Evolutionary conservation across 768 basidiomycete genomes (phyloP).

Genomic region (Mycena albidolilacea): DNA sequence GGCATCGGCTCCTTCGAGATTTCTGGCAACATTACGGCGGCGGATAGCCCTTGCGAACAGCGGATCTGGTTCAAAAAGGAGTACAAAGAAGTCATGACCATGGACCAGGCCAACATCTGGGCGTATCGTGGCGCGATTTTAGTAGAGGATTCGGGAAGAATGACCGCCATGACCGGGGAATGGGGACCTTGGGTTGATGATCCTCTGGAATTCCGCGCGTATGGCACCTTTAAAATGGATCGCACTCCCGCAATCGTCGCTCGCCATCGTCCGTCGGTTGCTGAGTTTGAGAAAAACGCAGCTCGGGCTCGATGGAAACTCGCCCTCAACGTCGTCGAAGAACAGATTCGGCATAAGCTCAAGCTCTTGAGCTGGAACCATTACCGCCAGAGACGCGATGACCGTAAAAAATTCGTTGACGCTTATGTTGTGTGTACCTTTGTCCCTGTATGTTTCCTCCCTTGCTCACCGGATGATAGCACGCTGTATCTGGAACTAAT

Average conservation of each 20-base stretch:
- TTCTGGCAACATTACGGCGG: not conserved
- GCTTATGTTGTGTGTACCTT: not conserved
- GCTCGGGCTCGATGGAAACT: slow-evolving; percentile 7
- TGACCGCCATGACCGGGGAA: not conserved
- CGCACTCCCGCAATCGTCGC: slow-evolving; percentile 12
- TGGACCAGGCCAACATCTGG: not conserved
- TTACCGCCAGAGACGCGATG: not conserved
- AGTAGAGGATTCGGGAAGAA: not conserved
- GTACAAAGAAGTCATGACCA: not conserved
- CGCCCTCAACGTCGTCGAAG: not conserved
- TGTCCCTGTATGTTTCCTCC: not conserved
- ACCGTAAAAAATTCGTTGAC: not conserved
- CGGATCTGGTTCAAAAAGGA: not conserved
- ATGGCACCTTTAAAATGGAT: not conserved
- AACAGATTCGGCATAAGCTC: not conserved
- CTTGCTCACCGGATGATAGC: not conserved
- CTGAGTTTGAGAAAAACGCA: not conserved
- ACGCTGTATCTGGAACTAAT: not conserved
- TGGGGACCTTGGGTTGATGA: slow-evolving; percentile 6
- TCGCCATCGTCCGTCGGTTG: slow-evolving; percentile 1
- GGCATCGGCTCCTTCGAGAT: not conserved
- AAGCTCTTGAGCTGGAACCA: slow-evolving; percentile 3
- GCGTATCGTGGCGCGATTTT: not conserved
- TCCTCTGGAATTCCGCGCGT: not conserved
- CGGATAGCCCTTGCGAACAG: not conserved